Conservation (phyloP, 1,284 basidiomycete species). For the Trametes versicolor region DNA sequence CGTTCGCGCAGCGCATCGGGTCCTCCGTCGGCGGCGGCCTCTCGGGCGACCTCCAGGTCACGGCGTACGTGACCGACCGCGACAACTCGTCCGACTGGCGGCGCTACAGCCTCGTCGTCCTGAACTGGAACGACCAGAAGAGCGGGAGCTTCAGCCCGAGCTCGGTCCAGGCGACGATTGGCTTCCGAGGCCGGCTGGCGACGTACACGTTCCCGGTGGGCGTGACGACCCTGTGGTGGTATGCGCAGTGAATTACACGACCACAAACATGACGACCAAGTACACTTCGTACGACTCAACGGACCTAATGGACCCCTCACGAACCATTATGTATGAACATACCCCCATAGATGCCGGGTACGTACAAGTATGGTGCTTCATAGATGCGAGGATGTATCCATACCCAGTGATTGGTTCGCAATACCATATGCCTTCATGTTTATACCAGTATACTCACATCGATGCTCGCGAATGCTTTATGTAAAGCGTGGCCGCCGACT, state of each 20-base stretch:
- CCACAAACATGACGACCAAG: neutral
- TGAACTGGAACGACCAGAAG: conserved; percentile 68
- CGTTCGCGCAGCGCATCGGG: conserved; percentile 73
- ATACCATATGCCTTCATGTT: too few relatives aligned
- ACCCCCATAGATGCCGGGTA: too few relatives aligned
- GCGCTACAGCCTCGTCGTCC: conserved; percentile 72
- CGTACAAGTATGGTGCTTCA: too few relatives aligned
- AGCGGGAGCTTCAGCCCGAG: conserved; percentile 64
- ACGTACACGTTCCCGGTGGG: conserved; percentile 74
- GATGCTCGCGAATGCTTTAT: too few relatives aligned
- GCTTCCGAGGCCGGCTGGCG: conserved; percentile 73
- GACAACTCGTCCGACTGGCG: conserved; percentile 62
- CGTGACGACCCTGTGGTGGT: conserved; percentile 58
- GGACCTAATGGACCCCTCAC: neutral
- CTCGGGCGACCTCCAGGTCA: conserved; percentile 65
- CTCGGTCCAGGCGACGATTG: conserved; percentile 69
- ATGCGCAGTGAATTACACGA: conserved; percentile 35
- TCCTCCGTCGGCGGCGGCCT: conserved; percentile 66
- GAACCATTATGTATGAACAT: too few relatives aligned
- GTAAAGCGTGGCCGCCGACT: too few relatives aligned
- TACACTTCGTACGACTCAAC: neutral
- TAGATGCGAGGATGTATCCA: too few relatives aligned
- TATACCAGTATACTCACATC: too few relatives aligned
- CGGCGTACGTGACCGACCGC: conserved; percentile 69
- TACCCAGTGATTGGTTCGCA: too few relatives aligned